A percentile compares a stretch with the other conserved stretches of the same genome.
These are phyloP conservation scores for Colletotrichum liriopes DNA, from an alignment of 2,329 filamentous ascomycete genomes.

Conservation along the genomic window DNA sequence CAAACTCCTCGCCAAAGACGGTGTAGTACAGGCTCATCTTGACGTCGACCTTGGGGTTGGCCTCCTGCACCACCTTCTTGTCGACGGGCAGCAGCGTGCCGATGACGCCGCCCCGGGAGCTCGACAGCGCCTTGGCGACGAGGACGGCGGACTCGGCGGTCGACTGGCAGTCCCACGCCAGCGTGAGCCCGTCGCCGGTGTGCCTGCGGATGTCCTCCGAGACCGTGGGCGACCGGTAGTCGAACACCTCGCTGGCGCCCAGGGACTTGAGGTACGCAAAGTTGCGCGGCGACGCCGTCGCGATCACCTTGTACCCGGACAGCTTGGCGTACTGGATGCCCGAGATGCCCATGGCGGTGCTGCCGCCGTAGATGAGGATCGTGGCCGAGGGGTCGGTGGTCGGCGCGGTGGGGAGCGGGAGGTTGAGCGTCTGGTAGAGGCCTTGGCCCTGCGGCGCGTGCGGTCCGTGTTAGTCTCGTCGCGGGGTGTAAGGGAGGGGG, in stretches of 20 bases:
- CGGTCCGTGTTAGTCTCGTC: neutral
- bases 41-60: slow-evolving; percentile 56
- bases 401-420: slow-evolving; percentile 63
- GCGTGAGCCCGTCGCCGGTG: slow-evolving; percentile 46
- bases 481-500: neutral
- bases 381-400: slow-evolving; percentile 52
- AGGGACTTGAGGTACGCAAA: slow-evolving; percentile 53
- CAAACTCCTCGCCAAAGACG: slow-evolving; percentile 53
- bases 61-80: slow-evolving; percentile 57
- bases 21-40: slow-evolving; percentile 55
- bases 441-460: slow-evolving; percentile 57
- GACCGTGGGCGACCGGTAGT: slow-evolving; percentile 48
- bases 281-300: slow-evolving; percentile 53
- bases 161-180: slow-evolving; percentile 48
- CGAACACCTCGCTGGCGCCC: slow-evolving; percentile 52
- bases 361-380: slow-evolving; percentile 61
- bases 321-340: slow-evolving; percentile 56
- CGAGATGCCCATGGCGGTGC: slow-evolving; percentile 69
- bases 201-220: slow-evolving; percentile 47
- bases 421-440: slow-evolving; percentile 63
- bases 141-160: slow-evolving; percentile 38
- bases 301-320: slow-evolving; percentile 52
- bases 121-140: slow-evolving; percentile 45
- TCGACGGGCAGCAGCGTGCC: slow-evolving; percentile 57
- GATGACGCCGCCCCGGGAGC: slow-evolving; percentile 51